Evolutionary conservation across 441 rosid species (phyloP), one percentile per base, ranked within the genome.

Genomic region (Mallotus repandus): DNA sequence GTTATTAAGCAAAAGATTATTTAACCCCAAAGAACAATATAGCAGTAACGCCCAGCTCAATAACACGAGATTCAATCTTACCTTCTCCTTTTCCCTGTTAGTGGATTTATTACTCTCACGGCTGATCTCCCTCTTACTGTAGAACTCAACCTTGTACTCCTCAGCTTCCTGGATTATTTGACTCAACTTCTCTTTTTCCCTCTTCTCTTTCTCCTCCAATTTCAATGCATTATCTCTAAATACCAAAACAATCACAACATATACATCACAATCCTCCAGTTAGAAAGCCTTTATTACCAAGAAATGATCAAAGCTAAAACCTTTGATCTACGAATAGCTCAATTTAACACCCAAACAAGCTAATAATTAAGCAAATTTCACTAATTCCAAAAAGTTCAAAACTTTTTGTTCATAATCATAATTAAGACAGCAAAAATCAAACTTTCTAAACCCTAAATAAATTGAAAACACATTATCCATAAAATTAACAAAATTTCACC

Each of bases 61-160:
- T 63, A 62, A 11, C 25, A 46, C 9, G 14, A 74, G 43, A 52
- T 55, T 15, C 46, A 38, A 11, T 18, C 54, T 69, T 48, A 88
- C 96, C 96, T 88, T 88, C 85, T 93, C 95, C 71, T 76, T 88
- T 78, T 89, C 98, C 65, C 98, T 84, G 83, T 88, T 89, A 68
- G 79, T 75, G 60, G 77, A 67, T 76, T 91, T 89, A 76, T 87
- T 91, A 78, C 80, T 86, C 77, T 91, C 88, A 70, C 87, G 84
- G 54, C 86, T 63, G 7, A 87, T 53, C 56, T 82, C 86, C 73
- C 89, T 83, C 82, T 91, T 89, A 79, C 71, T 81, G 62, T 88
- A 79, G 76, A 89, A 91, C 75, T 87, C 96, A 50, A 81, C 84
- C 74, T 86, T 91, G 79, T 58, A 93, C 11, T 80, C 90, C 43